Percentiles rank a stretch among this genome's conserved stretches.
These are phyloP conservation scores for Fusarium sp. DNA, from an alignment of 2,329 filamentous ascomycete genomes.

Conservation along the genomic window DNA sequence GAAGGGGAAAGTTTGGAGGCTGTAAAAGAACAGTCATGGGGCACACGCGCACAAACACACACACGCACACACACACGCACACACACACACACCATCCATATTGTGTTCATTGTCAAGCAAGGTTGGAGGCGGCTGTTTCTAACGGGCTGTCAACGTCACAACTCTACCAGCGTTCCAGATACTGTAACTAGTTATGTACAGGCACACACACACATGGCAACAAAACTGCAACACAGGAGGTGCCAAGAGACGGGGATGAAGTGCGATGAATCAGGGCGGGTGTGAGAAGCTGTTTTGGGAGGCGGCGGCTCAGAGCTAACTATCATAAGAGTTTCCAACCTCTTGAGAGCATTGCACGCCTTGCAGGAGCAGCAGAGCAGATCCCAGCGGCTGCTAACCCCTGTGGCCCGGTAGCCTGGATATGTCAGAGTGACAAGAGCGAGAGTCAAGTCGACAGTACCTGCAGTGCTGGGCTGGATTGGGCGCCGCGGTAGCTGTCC, in stretches of 20 bases:
- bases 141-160: constrained; percentile 30
- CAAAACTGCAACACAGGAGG: constrained; percentile 9
- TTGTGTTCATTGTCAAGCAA: too few relatives aligned
- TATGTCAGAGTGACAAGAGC: constrained; percentile 20
- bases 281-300: constrained; percentile 22
- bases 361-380: constrained; percentile 30
- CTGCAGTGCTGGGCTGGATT: not conserved
- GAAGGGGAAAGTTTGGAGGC: constrained; percentile 10
- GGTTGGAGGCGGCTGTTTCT: constrained; percentile 1
- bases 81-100: too few relatives aligned
- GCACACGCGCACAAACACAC: not conserved
- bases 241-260: constrained; percentile 20
- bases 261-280: constrained; percentile 11
- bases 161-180: constrained; percentile 25
- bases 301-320: constrained; percentile 8
- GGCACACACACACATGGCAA: constrained; percentile 21
- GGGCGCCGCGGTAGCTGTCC: not conserved
- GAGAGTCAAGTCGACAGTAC: constrained; percentile 3
- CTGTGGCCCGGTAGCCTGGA: constrained; percentile 37
- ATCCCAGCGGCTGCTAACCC: constrained; percentile 34
- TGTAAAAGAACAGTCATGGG: constrained; percentile 9
- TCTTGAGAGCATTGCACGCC: constrained; percentile 31
- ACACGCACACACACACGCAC: too few relatives aligned
- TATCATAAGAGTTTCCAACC: constrained; percentile 32
- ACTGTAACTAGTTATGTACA: too few relatives aligned